Evolutionary conservation across 2,329 filamentous ascomycete genomes (phyloP), one percentile per base, ranked within the genome.

Genomic region (Aureobasidium sp.): DNA sequence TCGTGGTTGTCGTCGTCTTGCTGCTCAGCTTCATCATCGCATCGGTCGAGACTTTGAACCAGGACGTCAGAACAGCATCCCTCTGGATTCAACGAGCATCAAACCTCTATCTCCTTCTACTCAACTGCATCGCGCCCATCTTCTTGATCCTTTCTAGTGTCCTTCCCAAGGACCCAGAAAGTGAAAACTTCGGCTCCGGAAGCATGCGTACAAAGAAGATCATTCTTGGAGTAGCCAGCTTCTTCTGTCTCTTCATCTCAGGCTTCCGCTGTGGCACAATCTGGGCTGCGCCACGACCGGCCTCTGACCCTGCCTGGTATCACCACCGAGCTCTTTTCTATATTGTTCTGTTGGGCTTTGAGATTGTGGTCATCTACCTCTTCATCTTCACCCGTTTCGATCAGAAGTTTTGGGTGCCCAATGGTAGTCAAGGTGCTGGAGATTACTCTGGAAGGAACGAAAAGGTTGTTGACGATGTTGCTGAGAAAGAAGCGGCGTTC

Each of bases 221-320:
- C 7, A 61, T 71, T 30, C 59, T 72, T 10, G 32, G 62, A 2
- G 42, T 63, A 0, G 61, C 68, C 2, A 64, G 59, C 10, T 49
- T 61, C 25, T 62, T 72, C 9, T 64, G 63, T 39, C 54, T 64
- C 1, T 55, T 67, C 9, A 63, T 67, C 21, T 66, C 67, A 3
- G 67, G 67, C 7, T 73, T 69, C 66, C 66, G 67, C 25, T 57
- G 63, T 11, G 71, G 67, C 3, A 67, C 66, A 3, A 66, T 64
- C 5, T 73, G 69, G 68, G 62, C 63, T 34, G 5, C 64, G 9
- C 63, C 67, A 5, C 49, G 67, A n/a, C 66, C 70, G 3, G 50
- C 54, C 1, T 62, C 51, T 2, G 41, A 71, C n/a, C 68, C 70
- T 16, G 68, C 67, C 5, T 73, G 69, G 70, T 73, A 68, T 30